Evolutionary conservation across 768 basidiomycete species (phyloP).

Genomic region (Chlorophyllum brunneum): DNA sequence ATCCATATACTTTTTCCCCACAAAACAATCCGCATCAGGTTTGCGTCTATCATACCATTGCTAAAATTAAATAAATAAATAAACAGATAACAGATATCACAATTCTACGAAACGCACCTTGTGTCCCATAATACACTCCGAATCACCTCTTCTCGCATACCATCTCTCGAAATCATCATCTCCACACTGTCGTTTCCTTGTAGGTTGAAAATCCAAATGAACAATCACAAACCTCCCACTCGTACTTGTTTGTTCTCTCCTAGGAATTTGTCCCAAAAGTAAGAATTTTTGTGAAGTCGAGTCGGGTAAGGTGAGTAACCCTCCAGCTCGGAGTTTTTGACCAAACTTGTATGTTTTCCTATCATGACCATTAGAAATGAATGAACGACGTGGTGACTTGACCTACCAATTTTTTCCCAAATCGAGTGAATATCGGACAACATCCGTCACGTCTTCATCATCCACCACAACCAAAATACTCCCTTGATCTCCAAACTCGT

Average conservation of each 20-base stretch:
- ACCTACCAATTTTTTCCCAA: slow-evolving; percentile 80
- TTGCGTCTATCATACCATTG: slow-evolving; percentile 95
- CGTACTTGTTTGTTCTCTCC: slow-evolving; percentile 48
- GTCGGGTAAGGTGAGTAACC: slow-evolving; percentile 88
- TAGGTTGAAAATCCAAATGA: slow-evolving; percentile 77
- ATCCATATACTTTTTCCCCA: slow-evolving; percentile 86
- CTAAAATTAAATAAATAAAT: slow-evolving; percentile 32
- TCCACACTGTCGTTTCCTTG: slow-evolving; percentile 64
- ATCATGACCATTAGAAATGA: slow-evolving; percentile 2
- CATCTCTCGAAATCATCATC: slow-evolving; percentile 79
- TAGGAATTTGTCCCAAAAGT: slow-evolving; percentile 73
- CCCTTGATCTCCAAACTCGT: slow-evolving; percentile 92
- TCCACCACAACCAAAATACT: slow-evolving; percentile 79
- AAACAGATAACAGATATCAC: not conserved
- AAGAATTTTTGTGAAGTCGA: slow-evolving; percentile 97
- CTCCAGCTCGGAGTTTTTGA: slow-evolving; percentile 64
- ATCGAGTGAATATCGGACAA: slow-evolving; percentile 76
- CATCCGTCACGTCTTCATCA: slow-evolving; percentile 75
- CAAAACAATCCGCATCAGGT: slow-evolving; percentile 78
- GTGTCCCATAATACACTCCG: slow-evolving; percentile 91
- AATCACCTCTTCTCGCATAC: slow-evolving; percentile 68
- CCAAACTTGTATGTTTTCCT: slow-evolving; percentile 75
- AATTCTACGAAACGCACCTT: slow-evolving; percentile 52
- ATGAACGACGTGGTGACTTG: not conserved
- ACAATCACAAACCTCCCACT: slow-evolving; percentile 67